Evolutionary conservation across 192 early-diverging fungal genomes (phyloP).

Genomic region (Coemansia reversa): DNA sequence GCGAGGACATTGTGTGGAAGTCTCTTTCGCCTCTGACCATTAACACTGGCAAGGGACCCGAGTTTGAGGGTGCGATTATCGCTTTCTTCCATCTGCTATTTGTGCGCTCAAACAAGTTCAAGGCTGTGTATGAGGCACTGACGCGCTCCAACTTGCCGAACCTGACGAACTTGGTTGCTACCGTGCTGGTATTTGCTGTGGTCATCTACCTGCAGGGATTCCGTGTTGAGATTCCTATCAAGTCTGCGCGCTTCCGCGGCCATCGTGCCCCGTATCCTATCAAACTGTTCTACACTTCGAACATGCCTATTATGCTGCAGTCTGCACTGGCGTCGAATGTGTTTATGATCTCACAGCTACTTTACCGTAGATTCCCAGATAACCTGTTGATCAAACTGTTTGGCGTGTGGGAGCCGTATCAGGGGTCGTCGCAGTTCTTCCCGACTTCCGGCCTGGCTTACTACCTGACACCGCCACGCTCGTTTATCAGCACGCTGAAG

Average conservation of each 20-base stretch:
- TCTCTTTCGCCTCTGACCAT: conserved; percentile 96
- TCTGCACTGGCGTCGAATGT: conserved; percentile 95
- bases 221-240: conserved; percentile 99
- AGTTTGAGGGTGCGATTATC: conserved; percentile 98
- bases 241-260: conserved; percentile 92
- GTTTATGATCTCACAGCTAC: conserved; percentile 98
- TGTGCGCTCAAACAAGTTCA: conserved; percentile 94
- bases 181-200: conserved; percentile 80
- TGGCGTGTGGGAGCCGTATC: conserved; percentile 95
- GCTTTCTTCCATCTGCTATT: conserved; percentile 93
- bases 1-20: conserved; percentile 99
- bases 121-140: conserved; percentile 95
- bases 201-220: conserved; percentile 99
- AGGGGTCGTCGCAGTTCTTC: conserved; percentile 94
- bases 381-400: conserved; percentile 91
- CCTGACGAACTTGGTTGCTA: conserved; percentile 89
- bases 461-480: conserved; percentile 96
- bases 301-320: conserved; percentile 99
- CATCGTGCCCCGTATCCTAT: conserved; percentile 98
- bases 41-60: conserved; percentile 96
- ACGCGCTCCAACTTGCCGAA: conserved; percentile 86
- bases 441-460: conserved; percentile 94
- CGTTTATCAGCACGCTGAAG: conserved; percentile 73
- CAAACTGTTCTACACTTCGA: conserved; percentile 99
- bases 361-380: conserved; percentile 96